Evolutionary conservation across 805 yeast species (phyloP).

Genomic region (Candida khao-thaluensis): DNA sequence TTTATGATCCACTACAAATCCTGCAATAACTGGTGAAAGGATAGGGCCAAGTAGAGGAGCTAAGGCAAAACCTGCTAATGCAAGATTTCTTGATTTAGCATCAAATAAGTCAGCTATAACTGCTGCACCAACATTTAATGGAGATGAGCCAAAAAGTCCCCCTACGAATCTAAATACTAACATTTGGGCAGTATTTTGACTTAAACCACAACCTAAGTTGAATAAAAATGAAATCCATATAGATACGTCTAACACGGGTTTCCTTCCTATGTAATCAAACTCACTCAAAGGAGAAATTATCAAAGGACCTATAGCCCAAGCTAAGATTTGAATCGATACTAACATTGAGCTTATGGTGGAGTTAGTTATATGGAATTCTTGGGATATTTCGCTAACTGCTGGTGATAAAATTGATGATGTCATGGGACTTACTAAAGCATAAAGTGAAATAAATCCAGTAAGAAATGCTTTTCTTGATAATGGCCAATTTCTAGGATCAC

Average conservation of each 20-base stretch:
- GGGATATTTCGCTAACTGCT: slow-evolving; percentile 50
- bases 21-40: slow-evolving; percentile 58
- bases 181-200: slow-evolving; percentile 57
- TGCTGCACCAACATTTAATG: slow-evolving; percentile 70
- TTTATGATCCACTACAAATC: slow-evolving; percentile 50
- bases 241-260: slow-evolving; percentile 51
- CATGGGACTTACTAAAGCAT: slow-evolving; percentile 60
- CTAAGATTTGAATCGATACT: slow-evolving; percentile 65
- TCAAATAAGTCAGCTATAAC: slow-evolving; percentile 61
- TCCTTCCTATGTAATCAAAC: slow-evolving; percentile 54
- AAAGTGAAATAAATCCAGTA: slow-evolving; percentile 48
- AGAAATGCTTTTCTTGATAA: slow-evolving; percentile 38
- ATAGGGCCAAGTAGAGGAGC: slow-evolving; percentile 69
- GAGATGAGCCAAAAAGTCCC: slow-evolving; percentile 67
- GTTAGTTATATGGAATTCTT: slow-evolving; percentile 41
- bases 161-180: slow-evolving; percentile 60
- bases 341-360: slow-evolving; percentile 49
- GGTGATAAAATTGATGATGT: slow-evolving; percentile 64
- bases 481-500: slow-evolving; percentile 66
- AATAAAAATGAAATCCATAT: slow-evolving; percentile 49
- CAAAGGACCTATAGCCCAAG: slow-evolving; percentile 68
- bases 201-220: slow-evolving; percentile 62
- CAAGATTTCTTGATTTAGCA: slow-evolving; percentile 50
- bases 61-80: slow-evolving; percentile 58
- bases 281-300: slow-evolving; percentile 69